phyloP scores from a whole-genome alignment of 352 stramenopile genomes.

The Phytopythium kandeliae region DNA sequence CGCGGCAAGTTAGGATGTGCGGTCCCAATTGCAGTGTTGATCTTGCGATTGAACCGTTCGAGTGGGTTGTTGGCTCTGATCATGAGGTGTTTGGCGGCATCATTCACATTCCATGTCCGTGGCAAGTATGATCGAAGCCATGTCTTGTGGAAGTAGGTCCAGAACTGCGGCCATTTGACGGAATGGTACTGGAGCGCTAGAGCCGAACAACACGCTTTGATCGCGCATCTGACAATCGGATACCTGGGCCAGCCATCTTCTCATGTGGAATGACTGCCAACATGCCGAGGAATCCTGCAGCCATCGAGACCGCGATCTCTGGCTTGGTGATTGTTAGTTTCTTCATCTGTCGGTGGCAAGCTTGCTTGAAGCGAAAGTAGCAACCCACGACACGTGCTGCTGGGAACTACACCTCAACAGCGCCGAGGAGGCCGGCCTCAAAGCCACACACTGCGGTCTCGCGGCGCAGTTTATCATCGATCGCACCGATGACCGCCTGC shows the following conservation, averaged over 20 bases:
- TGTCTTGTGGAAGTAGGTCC: constrained; percentile 13
- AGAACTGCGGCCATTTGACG: constrained; percentile 7
- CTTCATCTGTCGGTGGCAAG: too few relatives aligned
- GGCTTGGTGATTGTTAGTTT: too few relatives aligned
- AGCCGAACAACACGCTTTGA: background rate
- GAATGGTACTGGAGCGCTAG: background rate
- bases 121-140: constrained; percentile 10
- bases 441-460: too few relatives aligned
- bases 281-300: constrained; percentile 2
- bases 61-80: constrained; percentile 16
- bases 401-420: too few relatives aligned
- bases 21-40: constrained; percentile 11
- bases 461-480: too few relatives aligned
- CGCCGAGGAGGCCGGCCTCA: too few relatives aligned
- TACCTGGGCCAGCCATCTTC: too few relatives aligned
- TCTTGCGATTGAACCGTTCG: constrained; percentile 14
- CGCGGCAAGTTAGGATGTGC: constrained; percentile 8
- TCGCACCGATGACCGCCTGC: too few relatives aligned
- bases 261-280: constrained; percentile 7
- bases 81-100: constrained; percentile 5
- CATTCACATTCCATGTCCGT: constrained; percentile 14
- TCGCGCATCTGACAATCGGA: too few relatives aligned
- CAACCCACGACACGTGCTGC: too few relatives aligned
- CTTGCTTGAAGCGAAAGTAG: too few relatives aligned
- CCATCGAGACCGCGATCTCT: too few relatives aligned